Conservation (phyloP, 2,329 filamentous ascomycete genomes). For the Penicillium sp. region DNA sequence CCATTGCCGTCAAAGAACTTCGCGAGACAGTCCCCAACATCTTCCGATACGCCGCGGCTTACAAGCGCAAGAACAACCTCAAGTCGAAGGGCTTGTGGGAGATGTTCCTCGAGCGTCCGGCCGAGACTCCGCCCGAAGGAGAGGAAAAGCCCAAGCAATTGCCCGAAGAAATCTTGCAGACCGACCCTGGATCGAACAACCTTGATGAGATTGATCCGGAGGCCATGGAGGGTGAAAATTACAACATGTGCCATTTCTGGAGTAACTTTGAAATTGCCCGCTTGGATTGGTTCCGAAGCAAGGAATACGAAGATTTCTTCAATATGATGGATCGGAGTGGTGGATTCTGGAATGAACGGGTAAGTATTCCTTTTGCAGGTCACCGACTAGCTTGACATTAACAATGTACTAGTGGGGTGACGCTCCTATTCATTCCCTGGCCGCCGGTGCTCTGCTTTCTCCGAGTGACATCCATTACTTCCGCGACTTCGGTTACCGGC, state of each 20-base stretch:
- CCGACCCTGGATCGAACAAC: constrained; percentile 63
- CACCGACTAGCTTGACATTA: constrained; percentile 16
- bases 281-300: constrained; percentile 92
- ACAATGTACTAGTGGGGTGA: constrained; percentile 78
- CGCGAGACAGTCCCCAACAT: constrained; percentile 98
- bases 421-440: constrained; percentile 94
- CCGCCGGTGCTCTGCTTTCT: constrained; percentile 77
- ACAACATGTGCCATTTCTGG: constrained; percentile 99
- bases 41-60: constrained; percentile 96
- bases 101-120: constrained; percentile 78
- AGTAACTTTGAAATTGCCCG: constrained; percentile 98
- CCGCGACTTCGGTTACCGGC: constrained; percentile 95
- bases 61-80: constrained; percentile 86
- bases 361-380: constrained; percentile 44
- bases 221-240: constrained; percentile 92
- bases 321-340: constrained; percentile 98
- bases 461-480: constrained; percentile 93
- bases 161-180: constrained; percentile 74
- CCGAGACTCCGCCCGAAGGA: constrained; percentile 50
- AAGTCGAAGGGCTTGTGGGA: constrained; percentile 93
- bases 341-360: constrained; percentile 98
- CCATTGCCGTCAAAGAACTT: constrained; percentile 96
- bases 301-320: constrained; percentile 97
- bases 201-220: constrained; percentile 82
- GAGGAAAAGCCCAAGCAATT: constrained; percentile 62